Base-by-base conservation (phyloP, 2,329 filamentous ascomycete genomes). In the Huntiella savannae region DNA sequence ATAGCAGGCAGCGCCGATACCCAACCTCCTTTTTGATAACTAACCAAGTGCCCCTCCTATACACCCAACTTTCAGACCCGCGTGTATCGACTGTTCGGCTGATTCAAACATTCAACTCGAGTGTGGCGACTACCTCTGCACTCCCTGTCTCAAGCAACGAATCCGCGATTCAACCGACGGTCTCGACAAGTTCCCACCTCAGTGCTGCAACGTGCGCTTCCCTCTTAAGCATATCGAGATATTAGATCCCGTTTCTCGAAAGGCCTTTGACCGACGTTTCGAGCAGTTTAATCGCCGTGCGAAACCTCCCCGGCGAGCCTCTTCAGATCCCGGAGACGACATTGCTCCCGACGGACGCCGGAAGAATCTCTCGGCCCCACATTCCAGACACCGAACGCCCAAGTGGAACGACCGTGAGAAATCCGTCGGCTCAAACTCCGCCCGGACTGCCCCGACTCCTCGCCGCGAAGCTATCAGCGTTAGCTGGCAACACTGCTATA, bases 121-220 rank as follows among this genome's bases (percentile, higher is more conserved):
- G 53, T 93, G 86, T 58, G 76, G 76, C 2, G 85, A 93, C 60
- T 73, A 76, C 51, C 86, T 88, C 79, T 93, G 86, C 60, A 69
- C 81, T 52, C 59, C 69, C 5, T 93, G 86, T 59, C 65, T 94
- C 36, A 79, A 76, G 59, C 73, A 76, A 43, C 70, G 75, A 48
- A 93, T 92, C 61, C 75, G 70, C 46, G 68, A 84, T 50, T 91
- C 84, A 8, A 67, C 87, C 51, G 77, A 70, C 37, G 82, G 92
- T 57, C 77, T 82, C 1, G 71, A 77, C 50, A 77, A 84, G 53
- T 92, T 93, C 83, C 84, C 86, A 13, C 86, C 86, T 0, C 73
- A 70, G 57, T 94, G 85, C 61, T 94, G 85, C 60, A 74, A 84
- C 10, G 33, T 33, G 11, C 71, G 75, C 53, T 92, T 93, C 49